Evolutionary conservation across 2,329 filamentous ascomycete genomes (phyloP), one percentile per base, ranked within the genome.

Genomic region (Neonectria sp.): DNA sequence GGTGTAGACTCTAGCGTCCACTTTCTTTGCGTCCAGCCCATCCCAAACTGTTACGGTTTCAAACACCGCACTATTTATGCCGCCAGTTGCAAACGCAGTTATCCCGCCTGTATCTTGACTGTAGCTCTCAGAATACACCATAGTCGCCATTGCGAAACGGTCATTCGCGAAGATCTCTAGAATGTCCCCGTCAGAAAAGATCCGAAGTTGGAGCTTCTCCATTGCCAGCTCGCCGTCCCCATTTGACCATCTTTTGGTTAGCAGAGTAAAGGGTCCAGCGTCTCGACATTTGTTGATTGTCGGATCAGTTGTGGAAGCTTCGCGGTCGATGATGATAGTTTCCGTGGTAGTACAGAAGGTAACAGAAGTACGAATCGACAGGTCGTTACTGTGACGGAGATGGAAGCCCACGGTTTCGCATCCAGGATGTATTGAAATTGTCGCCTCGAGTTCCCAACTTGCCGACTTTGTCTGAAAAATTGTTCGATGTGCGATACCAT

Each of bases 221-320:
- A 64, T 25, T 25, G 7, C 25, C 25, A 25, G 27, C 4, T 57
- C 51, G 17, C 53, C 17, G 6, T 49, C 52, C 8, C 43, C 27
- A 9, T 51, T 45, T 2, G n/a, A 17, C 29, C 29, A n/a, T 15
- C 43, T 33, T 35, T 35, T 46, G 3, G 29, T 40, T 69, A 86
- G 84, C 3, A 86, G 77, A 0, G 84, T 86, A 65, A 85, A 83
- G 1, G 84, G 82, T 0, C 81, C 82, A 65, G 66, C 66, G 58
- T 81, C 78, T 3, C 71, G 62, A 17, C 69, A 72, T 33, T 81
- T 81, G 48, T 81, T 79, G 31, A 83, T 76, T 25, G 74, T 73
- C 0, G 70, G 53, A 35, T 80, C 71, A 27, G 60, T 60, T 25
- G 46, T 76, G 13, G 79, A 80, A 2, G 70, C 56, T 24, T 81